phyloP scores from a whole-genome alignment of 768 basidiomycete species.

The Terana coerulea region DNA sequence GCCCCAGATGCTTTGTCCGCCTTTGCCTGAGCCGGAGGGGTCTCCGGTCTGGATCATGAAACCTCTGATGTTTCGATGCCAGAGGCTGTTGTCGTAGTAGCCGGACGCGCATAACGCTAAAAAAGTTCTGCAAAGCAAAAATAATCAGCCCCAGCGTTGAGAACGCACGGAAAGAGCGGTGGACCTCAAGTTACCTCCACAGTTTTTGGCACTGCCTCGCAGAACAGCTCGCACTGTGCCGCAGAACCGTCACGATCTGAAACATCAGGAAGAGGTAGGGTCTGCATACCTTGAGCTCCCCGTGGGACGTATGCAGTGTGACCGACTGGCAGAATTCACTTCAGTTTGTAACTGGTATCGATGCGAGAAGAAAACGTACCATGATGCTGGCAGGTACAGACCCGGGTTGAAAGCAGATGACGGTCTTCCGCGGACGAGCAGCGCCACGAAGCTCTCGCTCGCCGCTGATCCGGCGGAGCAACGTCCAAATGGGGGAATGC shows the following conservation, averaged over 20 bases:
- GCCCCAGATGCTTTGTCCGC: conserved; percentile 96
- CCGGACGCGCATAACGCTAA: conserved; percentile 89
- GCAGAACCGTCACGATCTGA: not conserved
- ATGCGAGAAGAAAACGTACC: conserved; percentile 17
- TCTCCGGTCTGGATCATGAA: conserved; percentile 98
- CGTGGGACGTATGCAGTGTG: conserved; percentile 90
- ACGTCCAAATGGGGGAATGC: not conserved
- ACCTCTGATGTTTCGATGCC: conserved; percentile 92
- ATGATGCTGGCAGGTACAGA: conserved; percentile 15
- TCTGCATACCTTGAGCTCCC: conserved; percentile 80
- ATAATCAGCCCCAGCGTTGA: not conserved
- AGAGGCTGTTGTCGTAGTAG: conserved; percentile 79
- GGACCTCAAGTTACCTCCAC: conserved; percentile 62
- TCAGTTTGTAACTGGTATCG: conserved; percentile 9
- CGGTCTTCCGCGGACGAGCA: not conserved
- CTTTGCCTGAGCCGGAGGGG: conserved; percentile 87
- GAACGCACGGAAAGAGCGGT: conserved; percentile 10
- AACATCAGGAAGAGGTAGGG: not conserved
- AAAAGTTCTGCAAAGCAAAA: conserved; percentile 71
- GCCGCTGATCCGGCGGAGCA: conserved; percentile 3
- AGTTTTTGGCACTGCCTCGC: conserved; percentile 92
- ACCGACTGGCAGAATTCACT: conserved; percentile 57
- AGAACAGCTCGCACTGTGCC: conserved; percentile 88
- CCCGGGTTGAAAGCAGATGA: conserved; percentile 16
- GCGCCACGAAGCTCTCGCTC: conserved; percentile 13